Evolutionary conservation across 768 basidiomycete genomes (phyloP).

Genomic region (Polyporus arcularius): DNA sequence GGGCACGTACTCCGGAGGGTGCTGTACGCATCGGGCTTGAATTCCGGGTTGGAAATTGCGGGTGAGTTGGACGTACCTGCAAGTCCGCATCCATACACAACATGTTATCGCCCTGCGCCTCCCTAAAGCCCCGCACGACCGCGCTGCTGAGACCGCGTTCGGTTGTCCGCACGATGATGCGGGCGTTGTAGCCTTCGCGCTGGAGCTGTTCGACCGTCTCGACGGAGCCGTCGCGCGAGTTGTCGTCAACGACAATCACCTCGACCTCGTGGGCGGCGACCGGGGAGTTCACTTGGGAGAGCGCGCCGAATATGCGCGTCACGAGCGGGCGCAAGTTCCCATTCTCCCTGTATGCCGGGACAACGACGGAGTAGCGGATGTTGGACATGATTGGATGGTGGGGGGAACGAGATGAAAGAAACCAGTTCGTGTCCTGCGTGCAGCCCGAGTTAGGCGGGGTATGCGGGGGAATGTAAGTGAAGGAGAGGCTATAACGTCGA

Average conservation of each 20-base stretch:
- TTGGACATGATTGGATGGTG: constrained; percentile 6
- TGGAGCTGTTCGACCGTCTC: constrained; percentile 29
- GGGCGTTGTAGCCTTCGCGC: constrained; percentile 32
- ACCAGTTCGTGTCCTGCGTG: not conserved
- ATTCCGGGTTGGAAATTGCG: not conserved
- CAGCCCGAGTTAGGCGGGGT: constrained; percentile 15
- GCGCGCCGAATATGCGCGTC: constrained; percentile 31
- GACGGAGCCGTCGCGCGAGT: constrained; percentile 31
- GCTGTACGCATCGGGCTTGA: constrained; percentile 13
- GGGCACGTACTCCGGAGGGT: constrained; percentile 32
- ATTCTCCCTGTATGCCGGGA: constrained; percentile 32
- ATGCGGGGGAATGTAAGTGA: not conserved
- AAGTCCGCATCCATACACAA: constrained; percentile 34
- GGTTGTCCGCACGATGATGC: constrained; percentile 32
- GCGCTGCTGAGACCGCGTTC: constrained; percentile 32
- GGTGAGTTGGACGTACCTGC: constrained; percentile 23
- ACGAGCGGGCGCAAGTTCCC: constrained; percentile 32
- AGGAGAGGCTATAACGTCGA: not conserved
- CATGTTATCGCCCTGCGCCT: constrained; percentile 32
- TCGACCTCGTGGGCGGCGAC: constrained; percentile 27
- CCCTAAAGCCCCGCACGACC: constrained; percentile 32
- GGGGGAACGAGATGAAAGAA: not conserved
- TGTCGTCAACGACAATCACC: constrained; percentile 33
- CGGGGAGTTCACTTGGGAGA: constrained; percentile 28
- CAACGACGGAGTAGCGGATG: constrained; percentile 29